These are phyloP conservation scores for Thelephora terrestris DNA, from an alignment of 1,284 basidiomycete species.

Conservation along the genomic window DNA sequence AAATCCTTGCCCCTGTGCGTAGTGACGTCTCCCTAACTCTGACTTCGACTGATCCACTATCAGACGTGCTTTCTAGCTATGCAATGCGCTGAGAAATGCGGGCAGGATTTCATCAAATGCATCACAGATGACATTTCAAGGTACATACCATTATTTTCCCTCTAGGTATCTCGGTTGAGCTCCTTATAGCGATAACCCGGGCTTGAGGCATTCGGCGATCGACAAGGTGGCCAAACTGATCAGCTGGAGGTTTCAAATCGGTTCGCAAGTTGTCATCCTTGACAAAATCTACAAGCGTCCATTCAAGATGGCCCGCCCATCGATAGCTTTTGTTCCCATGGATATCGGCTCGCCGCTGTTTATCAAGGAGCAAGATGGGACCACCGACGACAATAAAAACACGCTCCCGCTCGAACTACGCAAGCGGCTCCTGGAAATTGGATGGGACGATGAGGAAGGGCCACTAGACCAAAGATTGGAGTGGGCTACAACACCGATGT, in stretches of 20 bases:
- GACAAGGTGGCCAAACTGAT: conserved; percentile 42
- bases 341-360: conserved; percentile 56
- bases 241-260: conserved; percentile 58
- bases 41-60: neutral
- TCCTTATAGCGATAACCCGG: conserved; percentile 31
- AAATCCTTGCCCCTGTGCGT: conserved; percentile 42
- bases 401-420: conserved; percentile 49
- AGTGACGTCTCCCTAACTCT: neutral
- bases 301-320: conserved; percentile 56
- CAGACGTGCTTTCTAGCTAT: conserved; percentile 60
- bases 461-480: conserved; percentile 44
- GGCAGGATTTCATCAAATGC: conserved; percentile 32
- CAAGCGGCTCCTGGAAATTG: conserved; percentile 56
- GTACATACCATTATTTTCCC: conserved; percentile 23
- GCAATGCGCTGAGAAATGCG: conserved; percentile 59
- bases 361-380: conserved; percentile 31
- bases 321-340: conserved; percentile 57
- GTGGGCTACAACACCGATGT: conserved; percentile 52
- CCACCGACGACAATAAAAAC: conserved; percentile 6
- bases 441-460: conserved; percentile 53
- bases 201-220: conserved; percentile 38
- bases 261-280: conserved; percentile 46
- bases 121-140: conserved; percentile 49
- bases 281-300: conserved; percentile 50
- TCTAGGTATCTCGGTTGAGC: neutral